Conservation (phyloP, 371 early-diverging fungal species). For the Mortierella sp. region DNA sequence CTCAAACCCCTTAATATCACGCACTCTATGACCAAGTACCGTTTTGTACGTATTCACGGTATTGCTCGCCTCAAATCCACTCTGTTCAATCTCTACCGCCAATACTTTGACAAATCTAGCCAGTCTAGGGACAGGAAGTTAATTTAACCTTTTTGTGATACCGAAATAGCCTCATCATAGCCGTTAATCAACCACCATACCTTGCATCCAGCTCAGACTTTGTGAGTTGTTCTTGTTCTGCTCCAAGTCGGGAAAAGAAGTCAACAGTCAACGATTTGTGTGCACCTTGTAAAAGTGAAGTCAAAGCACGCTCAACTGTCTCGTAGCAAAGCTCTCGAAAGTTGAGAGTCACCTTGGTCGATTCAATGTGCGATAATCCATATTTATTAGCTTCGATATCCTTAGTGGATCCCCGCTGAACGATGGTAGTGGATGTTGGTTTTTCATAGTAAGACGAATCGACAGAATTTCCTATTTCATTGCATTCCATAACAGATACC, state of each 20-base stretch:
- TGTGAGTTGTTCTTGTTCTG: background rate
- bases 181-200: constrained; percentile 10
- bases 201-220: constrained; percentile 25
- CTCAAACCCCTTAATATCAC: constrained; percentile 52
- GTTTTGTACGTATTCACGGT: constrained; percentile 34
- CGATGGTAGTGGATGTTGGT: background rate
- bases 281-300: constrained; percentile 22
- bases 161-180: background rate
- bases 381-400: constrained; percentile 22
- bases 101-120: constrained; percentile 27
- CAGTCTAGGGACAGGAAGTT: constrained; percentile 6
- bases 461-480: constrained; percentile 25
- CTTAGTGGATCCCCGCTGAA: background rate
- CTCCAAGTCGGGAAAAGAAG: constrained; percentile 12
- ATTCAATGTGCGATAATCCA: constrained; percentile 12
- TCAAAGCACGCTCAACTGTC: constrained; percentile 25
- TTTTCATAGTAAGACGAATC: constrained; percentile 46
- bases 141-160: background rate
- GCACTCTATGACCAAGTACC: constrained; percentile 36
- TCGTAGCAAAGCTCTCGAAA: constrained; percentile 50
- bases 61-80: constrained; percentile 36
- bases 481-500: too few relatives aligned
- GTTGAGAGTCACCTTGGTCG: constrained; percentile 35
- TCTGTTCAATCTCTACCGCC: constrained; percentile 29
- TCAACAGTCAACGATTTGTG: constrained; percentile 32